Base-by-base conservation (phyloP, 2,329 filamentous ascomycete genomes). In the Scytalidium sp. region DNA sequence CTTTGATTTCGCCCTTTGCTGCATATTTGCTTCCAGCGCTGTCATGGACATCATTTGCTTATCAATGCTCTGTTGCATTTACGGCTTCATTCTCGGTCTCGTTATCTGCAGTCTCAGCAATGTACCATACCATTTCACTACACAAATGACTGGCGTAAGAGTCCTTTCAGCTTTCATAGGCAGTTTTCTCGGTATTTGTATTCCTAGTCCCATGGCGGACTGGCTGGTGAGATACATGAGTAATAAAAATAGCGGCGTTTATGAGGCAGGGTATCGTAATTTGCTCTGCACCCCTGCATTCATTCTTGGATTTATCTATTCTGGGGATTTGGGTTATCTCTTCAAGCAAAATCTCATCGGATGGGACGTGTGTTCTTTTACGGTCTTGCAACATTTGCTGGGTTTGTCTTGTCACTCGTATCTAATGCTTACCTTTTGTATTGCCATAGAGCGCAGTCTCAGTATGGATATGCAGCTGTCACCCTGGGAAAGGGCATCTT, bases 181-280 rank as follows among this genome's bases (percentile, higher is more conserved):
- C 22, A 88, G 90, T 6, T 64, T 95, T 2, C 50, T 86, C 4
- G 90, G 90, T 8, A 89, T 95, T 59, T 44, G 81, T 22, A 66
- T 94, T 19, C 80, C 87, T 0, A 90, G 89, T 8, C 49, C 84
- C 0, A 66, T 92, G 23, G 78, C 22, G 3, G 47, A 49, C 19
- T 27, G 17, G 8, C 4, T 41, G 15, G 19, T 11, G 9, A 44
- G 22, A 40, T 32, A 11, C 15, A 19, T 49, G n/a, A 29, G 41
- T 17, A 32, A 41, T 3, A 19, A 42, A 1, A 49, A 49, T 25
- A 22, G 25, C 2, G 47, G 47, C 7, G 23, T 49, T 2, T 49
- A 45, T 43, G 47, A 49, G 44, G 41, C 47, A 15, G 47, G 45
- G 20, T 49, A 39, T 23, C 41, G 41, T 2, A 29, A 45, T 9